Conservation (phyloP, 139 green algal species). For the Tetradesmus obliquus region DNA sequence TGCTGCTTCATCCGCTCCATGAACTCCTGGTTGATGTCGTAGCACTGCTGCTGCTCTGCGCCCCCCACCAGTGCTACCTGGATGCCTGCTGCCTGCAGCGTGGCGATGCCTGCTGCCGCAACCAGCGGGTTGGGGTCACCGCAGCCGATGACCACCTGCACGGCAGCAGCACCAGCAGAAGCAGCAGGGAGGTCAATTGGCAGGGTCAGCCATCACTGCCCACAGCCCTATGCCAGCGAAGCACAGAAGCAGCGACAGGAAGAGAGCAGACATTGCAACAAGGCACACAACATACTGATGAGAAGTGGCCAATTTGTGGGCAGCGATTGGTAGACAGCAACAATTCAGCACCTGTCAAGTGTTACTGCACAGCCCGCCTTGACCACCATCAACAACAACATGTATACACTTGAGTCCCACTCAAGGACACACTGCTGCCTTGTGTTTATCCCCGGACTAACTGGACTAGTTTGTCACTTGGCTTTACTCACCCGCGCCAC, state of each 20-base stretch:
- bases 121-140: constrained; percentile 94
- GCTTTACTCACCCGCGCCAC: constrained; percentile 68
- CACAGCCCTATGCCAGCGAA: neutral
- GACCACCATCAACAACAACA: too few species aligned
- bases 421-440: too few species aligned
- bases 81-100: constrained; percentile 80
- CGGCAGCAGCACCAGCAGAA: neutral
- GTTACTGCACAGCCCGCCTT: too few species aligned
- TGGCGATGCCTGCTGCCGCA: constrained; percentile 71
- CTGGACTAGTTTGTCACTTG: too few species aligned
- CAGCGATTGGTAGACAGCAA: too few species aligned
- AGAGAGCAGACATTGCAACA: neutral
- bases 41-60: constrained; percentile 67
- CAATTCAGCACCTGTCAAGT: too few species aligned
- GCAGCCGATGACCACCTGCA: constrained; percentile 89
- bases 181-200: neutral
- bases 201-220: neutral
- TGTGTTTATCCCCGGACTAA: too few species aligned
- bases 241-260: neutral
- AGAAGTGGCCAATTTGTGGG: too few species aligned
- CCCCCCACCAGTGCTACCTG: constrained; percentile 70
- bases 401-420: too few species aligned
- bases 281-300: neutral
- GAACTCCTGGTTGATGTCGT: constrained; percentile 87
- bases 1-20: constrained; percentile 83